Conservation (phyloP, 78 protist species). For the Tieghemostelium lacteum region DNA sequence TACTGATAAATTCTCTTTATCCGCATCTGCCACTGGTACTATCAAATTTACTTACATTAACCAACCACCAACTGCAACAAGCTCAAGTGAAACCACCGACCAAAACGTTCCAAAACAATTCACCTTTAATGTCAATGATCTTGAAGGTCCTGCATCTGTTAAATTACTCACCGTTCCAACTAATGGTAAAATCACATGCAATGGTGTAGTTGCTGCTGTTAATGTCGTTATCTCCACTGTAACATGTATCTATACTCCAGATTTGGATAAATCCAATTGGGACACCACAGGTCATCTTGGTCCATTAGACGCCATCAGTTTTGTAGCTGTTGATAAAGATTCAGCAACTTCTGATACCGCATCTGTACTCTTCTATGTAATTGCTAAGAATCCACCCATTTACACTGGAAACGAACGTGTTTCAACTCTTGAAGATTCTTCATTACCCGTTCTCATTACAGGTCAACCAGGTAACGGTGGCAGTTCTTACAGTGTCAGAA, state of each 20-base stretch:
- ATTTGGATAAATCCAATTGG: background rate
- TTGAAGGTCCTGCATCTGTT: background rate
- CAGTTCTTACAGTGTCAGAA: too few species aligned
- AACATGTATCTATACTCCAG: constrained; percentile 7
- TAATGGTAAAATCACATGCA: constrained; percentile 18
- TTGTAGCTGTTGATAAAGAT: background rate
- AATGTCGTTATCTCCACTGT: background rate
- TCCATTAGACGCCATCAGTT: constrained; percentile 32
- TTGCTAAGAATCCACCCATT: constrained; percentile 17
- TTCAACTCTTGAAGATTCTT: background rate
- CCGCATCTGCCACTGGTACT: background rate
- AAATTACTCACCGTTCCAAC: constrained; percentile 2
- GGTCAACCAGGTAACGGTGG: background rate
- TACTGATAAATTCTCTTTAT: too few species aligned
- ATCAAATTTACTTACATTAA: constrained; percentile 8
- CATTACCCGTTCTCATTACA: background rate
- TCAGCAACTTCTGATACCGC: background rate
- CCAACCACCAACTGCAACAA: constrained; percentile 12
- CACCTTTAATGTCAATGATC: constrained; percentile 6
- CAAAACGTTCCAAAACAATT: background rate
- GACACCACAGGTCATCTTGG: constrained; percentile 17
- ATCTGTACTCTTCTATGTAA: background rate
- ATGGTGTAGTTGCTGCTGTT: background rate
- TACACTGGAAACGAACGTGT: background rate
- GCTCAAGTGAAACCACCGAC: background rate